Conservation (phyloP, 2,329 filamentous ascomycete genomes). For the Pseudocercospora cruenta region DNA sequence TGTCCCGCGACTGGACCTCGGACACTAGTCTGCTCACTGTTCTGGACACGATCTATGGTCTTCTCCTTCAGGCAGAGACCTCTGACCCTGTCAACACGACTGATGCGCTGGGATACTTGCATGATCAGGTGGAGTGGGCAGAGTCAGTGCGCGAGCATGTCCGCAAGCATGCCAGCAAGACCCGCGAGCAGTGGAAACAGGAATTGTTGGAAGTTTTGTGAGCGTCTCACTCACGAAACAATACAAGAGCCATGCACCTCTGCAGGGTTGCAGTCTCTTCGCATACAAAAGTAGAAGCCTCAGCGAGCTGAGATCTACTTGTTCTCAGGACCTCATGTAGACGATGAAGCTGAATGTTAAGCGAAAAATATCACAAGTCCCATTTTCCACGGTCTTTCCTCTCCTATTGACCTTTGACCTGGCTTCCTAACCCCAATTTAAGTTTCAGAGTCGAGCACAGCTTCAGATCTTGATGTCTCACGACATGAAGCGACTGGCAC, state of each 20-base stretch:
- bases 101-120: constrained; percentile 40
- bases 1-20: constrained; percentile 42
- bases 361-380: neutral
- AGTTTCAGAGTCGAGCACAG: neutral
- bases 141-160: constrained; percentile 38
- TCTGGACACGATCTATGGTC: constrained; percentile 41
- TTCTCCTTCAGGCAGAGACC: constrained; percentile 41
- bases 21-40: constrained; percentile 40
- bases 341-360: neutral
- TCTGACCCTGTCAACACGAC: constrained; percentile 39
- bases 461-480: neutral
- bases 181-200: constrained; percentile 34
- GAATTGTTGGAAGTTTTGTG: constrained; percentile 23
- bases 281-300: neutral
- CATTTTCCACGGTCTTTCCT: no score
- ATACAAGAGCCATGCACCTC: neutral
- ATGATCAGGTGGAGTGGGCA: constrained; percentile 40
- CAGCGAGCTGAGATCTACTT: neutral
- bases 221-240: neutral
- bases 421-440: no score
- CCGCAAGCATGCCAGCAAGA: constrained; percentile 37
- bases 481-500: neutral
- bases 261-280: neutral
- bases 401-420: no score
- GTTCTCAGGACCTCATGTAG: neutral